phyloP scores from a whole-genome alignment of 306 rosid genomes.

The Citrullus mucosospermus region DNA sequence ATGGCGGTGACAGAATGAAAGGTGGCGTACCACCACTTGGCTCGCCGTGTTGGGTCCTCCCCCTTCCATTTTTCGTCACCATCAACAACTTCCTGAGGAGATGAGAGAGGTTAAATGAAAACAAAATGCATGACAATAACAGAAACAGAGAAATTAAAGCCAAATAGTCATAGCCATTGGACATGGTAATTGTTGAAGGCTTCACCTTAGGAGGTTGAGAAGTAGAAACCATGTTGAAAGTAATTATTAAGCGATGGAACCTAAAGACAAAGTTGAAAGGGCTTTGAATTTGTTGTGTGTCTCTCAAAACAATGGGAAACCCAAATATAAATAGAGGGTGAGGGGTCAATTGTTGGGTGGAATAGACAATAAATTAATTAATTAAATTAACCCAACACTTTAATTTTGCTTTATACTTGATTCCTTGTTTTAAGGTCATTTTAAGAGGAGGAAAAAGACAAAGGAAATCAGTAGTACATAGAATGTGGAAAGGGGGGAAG shows the following conservation, averaged over 20 bases:
- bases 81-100: conserved; percentile 28
- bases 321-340: conserved; percentile 27
- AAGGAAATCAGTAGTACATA: not conserved
- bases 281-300: conserved; percentile 15
- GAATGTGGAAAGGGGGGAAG: not conserved
- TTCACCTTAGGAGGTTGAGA: conserved; percentile 24
- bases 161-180: not conserved
- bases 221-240: conserved; percentile 32
- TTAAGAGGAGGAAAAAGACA: not conserved
- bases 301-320: conserved; percentile 12
- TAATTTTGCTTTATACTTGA: not conserved
- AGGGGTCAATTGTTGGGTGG: conserved; percentile 5
- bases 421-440: not conserved
- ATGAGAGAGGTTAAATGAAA: not conserved
- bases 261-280: not conserved
- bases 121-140: too few relatives aligned
- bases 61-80: conserved; percentile 38
- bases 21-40: conserved; percentile 98
- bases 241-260: not conserved
- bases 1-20: conserved; percentile 87
- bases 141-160: not conserved
- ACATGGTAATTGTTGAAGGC: not conserved
- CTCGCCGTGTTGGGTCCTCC: conserved; percentile 38
- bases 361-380: not conserved
- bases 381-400: not conserved